These are phyloP conservation scores for Diphasiastrum complanatum DNA, from an alignment of 83 land plant species.

Conservation along the genomic window DNA sequence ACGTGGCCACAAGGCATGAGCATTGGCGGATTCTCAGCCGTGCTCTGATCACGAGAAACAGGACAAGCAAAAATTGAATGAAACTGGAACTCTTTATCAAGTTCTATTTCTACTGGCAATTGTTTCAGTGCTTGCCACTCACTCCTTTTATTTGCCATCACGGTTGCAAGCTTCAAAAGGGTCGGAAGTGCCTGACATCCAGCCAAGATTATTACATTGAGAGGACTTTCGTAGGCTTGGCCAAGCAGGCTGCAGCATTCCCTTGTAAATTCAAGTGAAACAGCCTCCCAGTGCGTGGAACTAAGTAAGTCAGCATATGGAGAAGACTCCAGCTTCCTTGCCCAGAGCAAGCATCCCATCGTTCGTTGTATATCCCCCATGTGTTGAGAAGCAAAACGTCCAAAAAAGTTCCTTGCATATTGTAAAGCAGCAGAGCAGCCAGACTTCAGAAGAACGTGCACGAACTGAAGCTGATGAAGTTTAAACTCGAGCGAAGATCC, in stretches of 20 bases:
- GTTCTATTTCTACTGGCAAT: slow-evolving; percentile 61
- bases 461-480: slow-evolving; percentile 69
- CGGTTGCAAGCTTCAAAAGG: slow-evolving; percentile 60
- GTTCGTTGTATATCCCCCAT: slow-evolving; percentile 72
- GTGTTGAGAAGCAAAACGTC: slow-evolving; percentile 56
- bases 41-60: slow-evolving; percentile 65
- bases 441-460: slow-evolving; percentile 60
- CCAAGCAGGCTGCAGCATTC: slow-evolving; percentile 84
- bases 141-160: slow-evolving; percentile 52
- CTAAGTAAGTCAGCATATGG: slow-evolving; percentile 76
- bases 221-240: slow-evolving; percentile 77
- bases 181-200: slow-evolving; percentile 73
- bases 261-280: slow-evolving; percentile 61
- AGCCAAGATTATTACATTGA: slow-evolving; percentile 64
- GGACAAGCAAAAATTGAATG: slow-evolving; percentile 95
- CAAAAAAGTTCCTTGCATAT: slow-evolving; percentile 59
- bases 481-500: slow-evolving; percentile 74
- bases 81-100: slow-evolving; percentile 74
- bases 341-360: slow-evolving; percentile 73
- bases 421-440: slow-evolving; percentile 52
- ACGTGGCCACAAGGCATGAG: slow-evolving; percentile 86
- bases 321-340: slow-evolving; percentile 52
- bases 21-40: slow-evolving; percentile 90
- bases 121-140: slow-evolving; percentile 73
- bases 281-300: slow-evolving; percentile 57